Evolutionary conservation across 768 basidiomycete species (phyloP).

Genomic region (Boletus vinaceobasis): DNA sequence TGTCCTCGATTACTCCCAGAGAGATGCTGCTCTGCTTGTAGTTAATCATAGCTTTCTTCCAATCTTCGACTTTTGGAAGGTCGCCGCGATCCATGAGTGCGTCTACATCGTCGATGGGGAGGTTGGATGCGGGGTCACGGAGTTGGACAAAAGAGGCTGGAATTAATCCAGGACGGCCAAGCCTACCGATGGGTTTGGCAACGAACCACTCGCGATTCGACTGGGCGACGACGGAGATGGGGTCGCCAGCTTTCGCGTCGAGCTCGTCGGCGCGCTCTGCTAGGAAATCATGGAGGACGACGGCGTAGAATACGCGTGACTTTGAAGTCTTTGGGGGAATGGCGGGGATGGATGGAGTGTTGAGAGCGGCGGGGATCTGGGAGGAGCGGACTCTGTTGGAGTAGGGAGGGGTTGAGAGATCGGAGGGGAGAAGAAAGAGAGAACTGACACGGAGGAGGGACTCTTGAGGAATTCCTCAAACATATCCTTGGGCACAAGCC

Average conservation of each 20-base stretch:
- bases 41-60: constrained; percentile 92
- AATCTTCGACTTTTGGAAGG: constrained; percentile 96
- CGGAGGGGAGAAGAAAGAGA: neutral
- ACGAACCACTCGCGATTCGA: constrained; percentile 99
- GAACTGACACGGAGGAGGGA: constrained; percentile 42
- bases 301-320: constrained; percentile 81
- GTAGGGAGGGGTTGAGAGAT: neutral
- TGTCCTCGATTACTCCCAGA: constrained; percentile 82
- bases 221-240: constrained; percentile 95
- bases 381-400: constrained; percentile 41
- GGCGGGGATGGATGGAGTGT: constrained; percentile 30
- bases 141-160: constrained; percentile 97
- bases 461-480: constrained; percentile 91
- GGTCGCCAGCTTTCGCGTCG: constrained; percentile 90
- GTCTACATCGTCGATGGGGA: constrained; percentile 70
- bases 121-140: constrained; percentile 85
- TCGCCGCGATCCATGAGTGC: constrained; percentile 82
- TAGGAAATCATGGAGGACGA: constrained; percentile 91
- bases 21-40: constrained; percentile 97
- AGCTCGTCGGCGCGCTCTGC: constrained; percentile 98
- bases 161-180: constrained; percentile 95
- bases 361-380: constrained; percentile 20
- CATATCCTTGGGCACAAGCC: constrained; percentile 79
- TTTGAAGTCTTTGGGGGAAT: constrained; percentile 34
- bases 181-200: constrained; percentile 92